Base-by-base conservation (phyloP, 148 eudicot species). In the Rhododendron griersonianum region DNA sequence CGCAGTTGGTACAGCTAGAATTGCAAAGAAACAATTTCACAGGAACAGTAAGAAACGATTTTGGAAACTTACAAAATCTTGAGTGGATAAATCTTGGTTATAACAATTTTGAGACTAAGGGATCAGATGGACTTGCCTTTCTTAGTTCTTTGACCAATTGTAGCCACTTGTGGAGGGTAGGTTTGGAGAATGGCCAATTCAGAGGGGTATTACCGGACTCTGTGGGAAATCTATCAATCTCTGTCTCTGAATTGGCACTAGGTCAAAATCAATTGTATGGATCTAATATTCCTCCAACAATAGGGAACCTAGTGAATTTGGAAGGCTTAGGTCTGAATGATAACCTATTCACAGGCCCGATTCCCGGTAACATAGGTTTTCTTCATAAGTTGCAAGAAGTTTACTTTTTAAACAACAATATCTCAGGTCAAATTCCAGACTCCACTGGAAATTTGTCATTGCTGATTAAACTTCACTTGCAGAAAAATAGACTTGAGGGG, bases 141-240 rank as follows among this genome's bases (percentile, higher is more conserved):
- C n/a, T 86, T 25, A 28, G 3, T 45, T 61, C 88, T 28, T 25
- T 86, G 14, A 9, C 59, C 21, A 86, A 86, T 30, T 86, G 88
- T 35, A 35, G 37, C 37, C 37, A 35, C 37, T 35, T 35, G 37
- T 1, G 37, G 37, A 35, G 7, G 2, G 5, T 86, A 10, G 14
- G 2, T 55, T 5, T 86, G 30, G 4, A 0, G 7, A 8, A 0
- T 9, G 59, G 61, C n/a, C 44, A 47, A 39, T 59, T 86, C 1
- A 5, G 14, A 53, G 82, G 82, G 9, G 47, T 37, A 2, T 65
- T 86, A 30, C 78, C 85, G 4, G 2, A 35, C 30, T 39, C 39
- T 11, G 5, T 86, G 6, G 85, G 81, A 37, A 86, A 82, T 75
- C 48, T 86, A 13, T 75, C 85, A 57, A 2, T 7, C 11, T 10